Conservation (phyloP, 495 filamentous ascomycete genomes). For the Eremomyces bilateralis region DNA sequence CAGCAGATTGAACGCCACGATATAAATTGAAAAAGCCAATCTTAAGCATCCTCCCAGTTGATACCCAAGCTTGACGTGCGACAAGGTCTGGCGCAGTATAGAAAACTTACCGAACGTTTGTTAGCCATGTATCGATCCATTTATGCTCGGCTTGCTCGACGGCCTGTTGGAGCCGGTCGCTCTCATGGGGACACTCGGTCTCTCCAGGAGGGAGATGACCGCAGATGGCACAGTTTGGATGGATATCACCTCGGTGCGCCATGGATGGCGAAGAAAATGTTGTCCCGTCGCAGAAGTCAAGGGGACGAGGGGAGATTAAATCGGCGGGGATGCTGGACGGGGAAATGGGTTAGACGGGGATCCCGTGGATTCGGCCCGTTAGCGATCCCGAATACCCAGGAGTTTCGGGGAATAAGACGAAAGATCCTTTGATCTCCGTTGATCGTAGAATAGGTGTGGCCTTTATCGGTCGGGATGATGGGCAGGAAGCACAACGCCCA, state of each 20-base stretch:
- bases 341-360: not conserved
- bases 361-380: no score
- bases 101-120: slow-evolving; percentile 36
- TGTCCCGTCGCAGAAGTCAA: not conserved
- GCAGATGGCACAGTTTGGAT: slow-evolving; percentile 49
- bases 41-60: no score
- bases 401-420: no score
- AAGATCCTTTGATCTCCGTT: no score
- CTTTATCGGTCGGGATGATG: no score
- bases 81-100: no score
- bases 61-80: no score
- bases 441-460: no score
- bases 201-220: slow-evolving; percentile 21
- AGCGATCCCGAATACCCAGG: no score
- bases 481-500: no score
- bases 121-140: slow-evolving; percentile 39
- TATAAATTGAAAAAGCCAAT: no score
- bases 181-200: slow-evolving; percentile 40
- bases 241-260: not conserved
- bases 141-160: slow-evolving; percentile 41
- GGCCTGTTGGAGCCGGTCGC: slow-evolving; percentile 41
- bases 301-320: not conserved
- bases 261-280: not conserved
- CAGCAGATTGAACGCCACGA: no score
- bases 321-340: not conserved